Evolutionary conservation across 208 protist genomes (phyloP).

Genomic region (Acanthamoeba quina): DNA sequence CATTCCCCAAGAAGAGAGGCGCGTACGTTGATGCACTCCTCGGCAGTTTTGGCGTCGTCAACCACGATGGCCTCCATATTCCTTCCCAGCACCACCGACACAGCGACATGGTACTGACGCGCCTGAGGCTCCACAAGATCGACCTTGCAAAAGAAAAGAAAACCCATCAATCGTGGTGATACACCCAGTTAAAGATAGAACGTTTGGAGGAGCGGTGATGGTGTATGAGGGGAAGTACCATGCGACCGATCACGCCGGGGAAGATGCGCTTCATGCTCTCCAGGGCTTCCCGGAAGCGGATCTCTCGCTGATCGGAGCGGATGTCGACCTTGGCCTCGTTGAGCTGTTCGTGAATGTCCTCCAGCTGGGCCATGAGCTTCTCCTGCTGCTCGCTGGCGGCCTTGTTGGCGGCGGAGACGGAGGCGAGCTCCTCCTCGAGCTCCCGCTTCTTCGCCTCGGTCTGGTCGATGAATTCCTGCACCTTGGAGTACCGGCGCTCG

Average conservation of each 20-base stretch:
- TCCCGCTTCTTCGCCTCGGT: slow-evolving; percentile 58
- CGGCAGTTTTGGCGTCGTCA: slow-evolving; percentile 94
- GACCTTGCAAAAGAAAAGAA: slow-evolving; percentile 86
- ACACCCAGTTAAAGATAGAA: neutral
- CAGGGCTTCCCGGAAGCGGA: slow-evolving; percentile 89
- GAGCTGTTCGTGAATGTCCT: slow-evolving; percentile 91
- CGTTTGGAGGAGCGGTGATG: no score
- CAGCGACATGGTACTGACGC: slow-evolving; percentile 94
- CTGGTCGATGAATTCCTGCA: slow-evolving; percentile 69
- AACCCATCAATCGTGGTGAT: neutral
- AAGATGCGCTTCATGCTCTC: slow-evolving; percentile 94
- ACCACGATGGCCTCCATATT: slow-evolving; percentile 97
- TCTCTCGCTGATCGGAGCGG: slow-evolving; percentile 83
- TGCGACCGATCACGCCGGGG: slow-evolving; percentile 91
- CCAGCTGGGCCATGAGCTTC: slow-evolving; percentile 87
- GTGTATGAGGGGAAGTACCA: neutral
- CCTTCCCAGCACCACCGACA: slow-evolving; percentile 97
- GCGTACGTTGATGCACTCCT: slow-evolving; percentile 92
- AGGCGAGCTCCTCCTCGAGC: slow-evolving; percentile 50
- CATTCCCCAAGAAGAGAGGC: neutral
- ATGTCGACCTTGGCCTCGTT: slow-evolving; percentile 90
- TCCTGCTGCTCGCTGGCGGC: slow-evolving; percentile 28
- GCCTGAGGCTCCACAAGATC: slow-evolving; percentile 96
- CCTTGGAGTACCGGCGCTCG: neutral
- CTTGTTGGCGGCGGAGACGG: slow-evolving; percentile 20